Evolutionary conservation across 805 yeast genomes (phyloP).

Genomic region (Jamesozyma jinghongensis): DNA sequence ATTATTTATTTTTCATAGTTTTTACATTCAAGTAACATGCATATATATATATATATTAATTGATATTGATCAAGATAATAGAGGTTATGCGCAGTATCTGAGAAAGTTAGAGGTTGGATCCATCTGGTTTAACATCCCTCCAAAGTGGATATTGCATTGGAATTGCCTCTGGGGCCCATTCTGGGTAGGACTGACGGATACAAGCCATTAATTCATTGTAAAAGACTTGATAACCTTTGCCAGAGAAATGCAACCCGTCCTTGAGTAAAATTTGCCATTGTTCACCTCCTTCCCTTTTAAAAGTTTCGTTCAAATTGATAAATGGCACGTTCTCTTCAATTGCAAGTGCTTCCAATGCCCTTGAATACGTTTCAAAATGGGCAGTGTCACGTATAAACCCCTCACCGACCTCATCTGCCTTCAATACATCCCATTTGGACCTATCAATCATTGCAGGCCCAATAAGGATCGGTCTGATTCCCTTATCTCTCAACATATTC

Average conservation of each 20-base stretch:
- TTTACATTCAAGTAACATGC: no score
- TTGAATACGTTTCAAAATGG: slow-evolving; percentile 40
- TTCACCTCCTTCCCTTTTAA: slow-evolving; percentile 32
- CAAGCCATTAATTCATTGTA: slow-evolving; percentile 35
- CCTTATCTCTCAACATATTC: slow-evolving; percentile 31
- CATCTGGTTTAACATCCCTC: slow-evolving; percentile 28
- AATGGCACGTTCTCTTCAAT: slow-evolving; percentile 42
- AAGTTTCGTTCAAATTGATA: slow-evolving; percentile 43
- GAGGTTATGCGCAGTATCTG: no score
- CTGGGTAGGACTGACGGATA: slow-evolving; percentile 40
- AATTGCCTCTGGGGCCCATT: slow-evolving; percentile 36
- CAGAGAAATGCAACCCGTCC: slow-evolving; percentile 57
- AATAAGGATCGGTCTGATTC: slow-evolving; percentile 47
- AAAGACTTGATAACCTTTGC: slow-evolving; percentile 42
- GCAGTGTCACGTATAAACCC: slow-evolving; percentile 41
- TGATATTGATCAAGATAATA: no score
- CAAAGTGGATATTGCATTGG: slow-evolving; percentile 34
- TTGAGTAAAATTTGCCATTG: slow-evolving; percentile 34
- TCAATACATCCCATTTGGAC: slow-evolving; percentile 32
- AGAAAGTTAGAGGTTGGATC: slow-evolving; percentile 10
- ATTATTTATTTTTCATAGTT: no score
- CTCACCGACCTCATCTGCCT: slow-evolving; percentile 27
- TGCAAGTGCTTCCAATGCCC: slow-evolving; percentile 41
- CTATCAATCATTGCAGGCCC: slow-evolving; percentile 54
- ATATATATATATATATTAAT: no score